Evolutionary conservation across 805 yeast species (phyloP).

Genomic region (Starmerella ratchasimensis): DNA sequence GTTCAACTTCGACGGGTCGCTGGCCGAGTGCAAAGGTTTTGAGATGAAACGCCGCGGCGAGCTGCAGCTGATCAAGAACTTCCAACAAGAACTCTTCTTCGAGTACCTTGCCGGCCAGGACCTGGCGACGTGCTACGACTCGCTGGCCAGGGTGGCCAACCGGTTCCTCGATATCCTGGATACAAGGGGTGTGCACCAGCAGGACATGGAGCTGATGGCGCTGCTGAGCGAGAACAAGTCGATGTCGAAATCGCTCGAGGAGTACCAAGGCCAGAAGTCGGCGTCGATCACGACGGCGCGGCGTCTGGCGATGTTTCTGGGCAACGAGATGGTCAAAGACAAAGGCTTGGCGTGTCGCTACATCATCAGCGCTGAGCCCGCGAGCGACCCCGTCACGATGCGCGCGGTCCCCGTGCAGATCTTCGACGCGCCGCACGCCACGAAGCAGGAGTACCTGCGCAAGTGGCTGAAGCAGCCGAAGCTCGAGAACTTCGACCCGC

Average conservation of each 20-base stretch:
- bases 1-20: constrained; percentile 81
- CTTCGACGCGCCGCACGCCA: constrained; percentile 64
- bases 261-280: constrained; percentile 81
- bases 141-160: constrained; percentile 87
- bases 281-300: constrained; percentile 92
- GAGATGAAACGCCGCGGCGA: constrained; percentile 96
- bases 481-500: constrained; percentile 68
- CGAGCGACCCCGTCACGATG: constrained; percentile 82
- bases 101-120: constrained; percentile 76
- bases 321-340: constrained; percentile 92
- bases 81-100: constrained; percentile 88
- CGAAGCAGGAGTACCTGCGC: constrained; percentile 59
- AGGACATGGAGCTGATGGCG: constrained; percentile 86
- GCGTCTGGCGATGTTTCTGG: constrained; percentile 85
- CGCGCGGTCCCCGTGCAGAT: constrained; percentile 95
- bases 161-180: constrained; percentile 93
- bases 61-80: constrained; percentile 78
- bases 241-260: constrained; percentile 83
- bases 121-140: constrained; percentile 64
- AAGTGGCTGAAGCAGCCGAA: constrained; percentile 79
- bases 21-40: constrained; percentile 93
- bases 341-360: constrained; percentile 92
- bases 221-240: constrained; percentile 91
- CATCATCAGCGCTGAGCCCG: constrained; percentile 72
- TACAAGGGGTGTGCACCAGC: constrained; percentile 70